Evolutionary conservation across 352 stramenopile genomes (phyloP), one percentile per base, ranked within the genome.

Genomic region (Phytopythium helicoides): DNA sequence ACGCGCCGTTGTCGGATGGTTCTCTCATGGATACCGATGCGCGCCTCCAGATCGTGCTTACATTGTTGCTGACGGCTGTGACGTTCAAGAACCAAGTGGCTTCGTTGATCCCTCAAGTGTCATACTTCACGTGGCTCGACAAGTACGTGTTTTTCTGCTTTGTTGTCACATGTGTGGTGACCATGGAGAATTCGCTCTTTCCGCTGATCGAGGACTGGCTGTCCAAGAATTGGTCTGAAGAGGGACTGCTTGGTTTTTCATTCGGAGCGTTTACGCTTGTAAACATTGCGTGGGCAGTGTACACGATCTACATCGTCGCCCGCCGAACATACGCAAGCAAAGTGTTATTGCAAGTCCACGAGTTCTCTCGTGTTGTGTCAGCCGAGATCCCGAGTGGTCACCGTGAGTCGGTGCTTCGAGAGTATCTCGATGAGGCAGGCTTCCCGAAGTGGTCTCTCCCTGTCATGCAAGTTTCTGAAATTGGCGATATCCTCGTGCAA

Each of bases 61-160:
- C 78, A 15, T 44, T 89, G 56, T 42, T 89, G 39, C 55, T 89
- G 42, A 86, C 79, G 34, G 71, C 69, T 16, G 70, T 87, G 48
- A 83, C 68, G 23, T 87, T 86, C 60, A 86, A 86, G 54, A 76
- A 66, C 54, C 57, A 79, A n/a, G 72, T 87, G 1, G 64, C 69
- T 21, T 63, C 60, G 1, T 39, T 77, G 0, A 75, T 85, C 6
- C 78, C 78, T 11, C 69, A 85, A 35, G 70, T 89, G 2, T 80
- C 76, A 47, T 89, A 89, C 40, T 78, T 85, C 33, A 87, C 79
- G 31, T 66, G 64, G 12, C 51, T 87, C n/a, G 76, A 87, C 51
- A 61, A 68, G 46, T 87, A 86, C 37, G 71, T 87, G 2, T 81
- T 79, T 38, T 82, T 85, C 56, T 85, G 73, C 64, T 87, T 87